A percentile compares a stretch with the other conserved stretches of the same genome.
Conservation (phyloP, 192 early-diverging fungal species). For the Blastocladiella britannica region DNA sequence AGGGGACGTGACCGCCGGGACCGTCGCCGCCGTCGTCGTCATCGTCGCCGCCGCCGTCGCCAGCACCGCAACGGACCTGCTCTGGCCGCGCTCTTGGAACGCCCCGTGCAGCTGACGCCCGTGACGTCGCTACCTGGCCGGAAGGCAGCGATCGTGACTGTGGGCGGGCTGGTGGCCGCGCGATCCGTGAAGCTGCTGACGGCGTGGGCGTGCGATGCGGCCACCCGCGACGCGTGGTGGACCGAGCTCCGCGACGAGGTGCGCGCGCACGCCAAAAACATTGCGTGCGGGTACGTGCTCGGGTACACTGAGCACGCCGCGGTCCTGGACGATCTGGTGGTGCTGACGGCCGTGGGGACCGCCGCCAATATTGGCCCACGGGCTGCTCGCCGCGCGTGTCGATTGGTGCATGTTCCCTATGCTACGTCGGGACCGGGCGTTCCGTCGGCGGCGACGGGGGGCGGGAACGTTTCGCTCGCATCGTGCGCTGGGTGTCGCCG, state of each 20-base stretch:
- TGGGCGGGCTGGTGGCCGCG: constrained; percentile 40
- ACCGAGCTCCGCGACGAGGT: constrained; percentile 58
- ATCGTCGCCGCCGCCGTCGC: too few relatives aligned
- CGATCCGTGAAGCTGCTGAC: constrained; percentile 37
- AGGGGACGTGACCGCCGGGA: too few relatives aligned
- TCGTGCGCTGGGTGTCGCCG: constrained; percentile 47
- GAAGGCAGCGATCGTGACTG: constrained; percentile 18
- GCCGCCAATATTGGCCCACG: constrained; percentile 34
- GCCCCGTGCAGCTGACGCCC: constrained; percentile 17
- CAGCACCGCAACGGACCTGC: too few relatives aligned
- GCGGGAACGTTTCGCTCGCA: constrained; percentile 44
- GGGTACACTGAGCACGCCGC: constrained; percentile 47
- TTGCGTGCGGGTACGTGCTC: constrained; percentile 48
- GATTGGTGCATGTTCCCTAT: constrained; percentile 47
- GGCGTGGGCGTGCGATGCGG: constrained; percentile 18
- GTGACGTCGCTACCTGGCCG: constrained; percentile 26
- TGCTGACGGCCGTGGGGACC: constrained; percentile 50
- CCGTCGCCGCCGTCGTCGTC: too few relatives aligned
- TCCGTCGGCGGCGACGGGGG: constrained; percentile 36
- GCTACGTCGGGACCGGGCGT: too few relatives aligned
- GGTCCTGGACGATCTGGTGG: constrained; percentile 41
- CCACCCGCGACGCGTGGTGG: constrained; percentile 42
- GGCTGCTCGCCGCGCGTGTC: constrained; percentile 10
- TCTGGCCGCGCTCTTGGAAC: too few relatives aligned
- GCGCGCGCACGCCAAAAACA: constrained; percentile 41